A percentile compares a stretch with the other conserved stretches of the same genome.
Evolutionary conservation across 805 yeast species (phyloP).

Genomic region (Candida suzukii): DNA sequence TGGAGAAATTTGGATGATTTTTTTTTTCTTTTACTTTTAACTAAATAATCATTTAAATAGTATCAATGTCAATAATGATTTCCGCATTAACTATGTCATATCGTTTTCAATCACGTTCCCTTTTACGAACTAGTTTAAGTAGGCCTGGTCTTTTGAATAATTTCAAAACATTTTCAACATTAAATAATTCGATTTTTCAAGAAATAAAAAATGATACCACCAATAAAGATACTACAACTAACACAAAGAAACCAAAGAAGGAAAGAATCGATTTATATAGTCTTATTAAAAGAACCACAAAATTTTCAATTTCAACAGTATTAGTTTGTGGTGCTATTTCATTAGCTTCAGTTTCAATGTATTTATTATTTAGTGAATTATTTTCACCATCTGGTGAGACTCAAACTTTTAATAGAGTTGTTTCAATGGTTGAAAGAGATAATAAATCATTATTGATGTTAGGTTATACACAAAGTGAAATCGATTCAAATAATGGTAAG

Average conservation of each 20-base stretch:
- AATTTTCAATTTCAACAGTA: slow-evolving; percentile 54
- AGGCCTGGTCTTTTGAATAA: too few species aligned
- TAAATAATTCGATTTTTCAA: background rate
- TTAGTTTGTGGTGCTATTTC: slow-evolving; percentile 66
- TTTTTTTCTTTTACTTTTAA: too few species aligned
- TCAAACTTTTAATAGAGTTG: slow-evolving; percentile 82
- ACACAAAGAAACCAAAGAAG: slow-evolving; percentile 19
- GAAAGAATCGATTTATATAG: slow-evolving; percentile 36
- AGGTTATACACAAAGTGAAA: slow-evolving; percentile 30
- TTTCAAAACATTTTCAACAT: slow-evolving; percentile 1
- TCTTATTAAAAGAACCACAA: slow-evolving; percentile 46
- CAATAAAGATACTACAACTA: too few species aligned
- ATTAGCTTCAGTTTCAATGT: slow-evolving; percentile 59
- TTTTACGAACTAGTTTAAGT: too few species aligned
- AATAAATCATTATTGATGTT: slow-evolving; percentile 50
- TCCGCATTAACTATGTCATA: too few species aligned
- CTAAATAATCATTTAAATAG: too few species aligned
- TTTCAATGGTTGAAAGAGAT: slow-evolving; percentile 66
- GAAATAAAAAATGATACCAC: background rate
- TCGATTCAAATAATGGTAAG: slow-evolving; percentile 38
- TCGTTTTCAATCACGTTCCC: too few species aligned
- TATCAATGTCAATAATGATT: too few species aligned
- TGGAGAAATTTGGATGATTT: too few species aligned
- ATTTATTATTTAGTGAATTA: slow-evolving; percentile 70
- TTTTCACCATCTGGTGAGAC: slow-evolving; percentile 90